These are phyloP conservation scores for Mycena alexandri DNA, from an alignment of 768 basidiomycete species.

Conservation along the genomic window DNA sequence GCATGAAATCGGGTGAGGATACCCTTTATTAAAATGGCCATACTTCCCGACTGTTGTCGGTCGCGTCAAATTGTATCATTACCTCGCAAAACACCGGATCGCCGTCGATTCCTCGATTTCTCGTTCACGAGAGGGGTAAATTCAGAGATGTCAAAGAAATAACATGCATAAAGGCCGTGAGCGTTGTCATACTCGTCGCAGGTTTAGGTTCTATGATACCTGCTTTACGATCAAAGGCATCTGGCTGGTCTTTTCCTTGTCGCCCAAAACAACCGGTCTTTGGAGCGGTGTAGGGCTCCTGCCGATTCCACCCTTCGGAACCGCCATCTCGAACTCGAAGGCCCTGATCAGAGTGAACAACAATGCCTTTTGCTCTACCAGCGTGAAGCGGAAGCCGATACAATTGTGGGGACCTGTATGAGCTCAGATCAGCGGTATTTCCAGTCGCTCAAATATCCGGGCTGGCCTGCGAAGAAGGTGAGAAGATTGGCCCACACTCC, in stretches of 20 bases:
- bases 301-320: slow-evolving; percentile 17
- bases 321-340: slow-evolving; percentile 57
- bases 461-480: slow-evolving; percentile 69
- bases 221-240: slow-evolving; percentile 23
- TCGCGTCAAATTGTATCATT: not conserved
- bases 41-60: too few species aligned
- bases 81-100: too few species aligned
- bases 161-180: too few species aligned
- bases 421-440: not conserved
- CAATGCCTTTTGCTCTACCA: slow-evolving; percentile 66
- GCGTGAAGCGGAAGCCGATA: slow-evolving; percentile 75
- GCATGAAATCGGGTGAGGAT: slow-evolving; percentile 76
- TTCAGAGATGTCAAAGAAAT: too few species aligned
- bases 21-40: slow-evolving; percentile 45
- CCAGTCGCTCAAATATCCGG: not conserved
- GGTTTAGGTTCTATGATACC: not conserved
- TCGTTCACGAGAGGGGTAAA: too few species aligned
- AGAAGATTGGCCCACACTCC: slow-evolving; percentile 73
- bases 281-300: slow-evolving; percentile 10
- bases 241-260: not conserved
- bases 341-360: slow-evolving; percentile 57
- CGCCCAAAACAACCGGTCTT: slow-evolving; percentile 6
- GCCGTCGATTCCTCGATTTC: too few species aligned
- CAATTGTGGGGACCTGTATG: slow-evolving; percentile 61
- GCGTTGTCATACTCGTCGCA: too few species aligned